Evolutionary conservation across 2,329 filamentous ascomycete genomes (phyloP).

Genomic region (Aureobasidium sp.): DNA sequence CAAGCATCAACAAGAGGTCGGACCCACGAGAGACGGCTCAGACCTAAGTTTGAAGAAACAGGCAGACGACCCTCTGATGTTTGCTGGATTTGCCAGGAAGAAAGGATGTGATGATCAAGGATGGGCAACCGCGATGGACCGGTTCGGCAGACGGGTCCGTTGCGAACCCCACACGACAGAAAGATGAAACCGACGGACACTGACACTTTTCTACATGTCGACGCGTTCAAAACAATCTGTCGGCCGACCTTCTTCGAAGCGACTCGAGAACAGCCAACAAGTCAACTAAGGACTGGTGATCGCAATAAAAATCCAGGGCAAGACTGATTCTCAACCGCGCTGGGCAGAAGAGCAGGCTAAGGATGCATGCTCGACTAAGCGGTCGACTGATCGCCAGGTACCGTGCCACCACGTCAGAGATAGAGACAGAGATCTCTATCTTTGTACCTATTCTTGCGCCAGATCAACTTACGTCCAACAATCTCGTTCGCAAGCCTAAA

Average conservation of each 20-base stretch:
- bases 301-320: not conserved
- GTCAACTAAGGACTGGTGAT: not conserved
- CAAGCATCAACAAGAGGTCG: not conserved
- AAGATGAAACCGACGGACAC: not conserved
- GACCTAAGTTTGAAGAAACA: not conserved
- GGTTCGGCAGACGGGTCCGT: not conserved
- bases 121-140: not conserved
- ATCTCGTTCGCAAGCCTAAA: not conserved
- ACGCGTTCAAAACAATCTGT: not conserved
- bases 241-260: not conserved
- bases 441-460: not conserved
- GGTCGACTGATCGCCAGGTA: constrained; percentile 1
- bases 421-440: constrained; percentile 2
- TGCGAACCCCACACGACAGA: not conserved
- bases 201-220: not conserved
- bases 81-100: not conserved
- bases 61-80: not conserved
- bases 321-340: not conserved
- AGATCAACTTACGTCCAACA: not conserved
- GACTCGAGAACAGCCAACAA: not conserved
- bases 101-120: not conserved
- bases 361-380: not conserved
- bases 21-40: not conserved
- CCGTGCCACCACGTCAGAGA: not conserved
- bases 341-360: not conserved